phyloP scores from a whole-genome alignment of 805 yeast genomes.

The Lipomyces starkeyi region DNA sequence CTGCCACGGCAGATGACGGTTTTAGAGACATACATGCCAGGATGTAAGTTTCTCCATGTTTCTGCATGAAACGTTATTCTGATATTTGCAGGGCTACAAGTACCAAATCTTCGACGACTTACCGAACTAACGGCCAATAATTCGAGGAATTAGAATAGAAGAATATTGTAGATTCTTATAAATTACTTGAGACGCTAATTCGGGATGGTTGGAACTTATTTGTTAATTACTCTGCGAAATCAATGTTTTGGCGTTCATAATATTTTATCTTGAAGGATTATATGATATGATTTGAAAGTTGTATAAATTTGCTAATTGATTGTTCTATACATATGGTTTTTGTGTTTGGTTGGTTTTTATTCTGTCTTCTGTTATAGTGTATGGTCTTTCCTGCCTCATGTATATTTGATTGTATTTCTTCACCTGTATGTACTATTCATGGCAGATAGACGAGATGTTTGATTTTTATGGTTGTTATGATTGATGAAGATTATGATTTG shows the following conservation, averaged over 20 bases:
- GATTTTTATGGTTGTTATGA: neutral
- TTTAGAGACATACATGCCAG: slow-evolving; percentile 77
- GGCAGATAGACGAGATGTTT: slow-evolving; percentile 6
- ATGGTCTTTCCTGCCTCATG: neutral
- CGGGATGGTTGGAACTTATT: neutral
- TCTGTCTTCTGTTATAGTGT: neutral
- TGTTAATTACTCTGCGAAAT: neutral
- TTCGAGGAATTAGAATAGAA: slow-evolving; percentile 1
- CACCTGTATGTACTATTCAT: slow-evolving; percentile 1
- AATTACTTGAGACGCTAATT: too few species aligned
- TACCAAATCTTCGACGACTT: slow-evolving; percentile 86
- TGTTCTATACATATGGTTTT: neutral
- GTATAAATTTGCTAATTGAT: neutral
- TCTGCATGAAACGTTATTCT: neutral
- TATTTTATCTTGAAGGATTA: neutral
- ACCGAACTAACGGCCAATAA: slow-evolving; percentile 61
- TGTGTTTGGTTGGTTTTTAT: slow-evolving; percentile 1
- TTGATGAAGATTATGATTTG: neutral
- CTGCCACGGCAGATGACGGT: slow-evolving; percentile 73
- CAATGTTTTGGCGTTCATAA: neutral
- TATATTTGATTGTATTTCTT: neutral
- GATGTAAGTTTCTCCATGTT: slow-evolving; percentile 56
- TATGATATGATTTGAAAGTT: neutral
- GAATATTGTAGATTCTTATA: neutral
- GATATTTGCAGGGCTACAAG: slow-evolving; percentile 54